These are phyloP conservation scores for Haberlea rhodopensis DNA, from an alignment of 257 asterid species.

Conservation along the genomic window DNA sequence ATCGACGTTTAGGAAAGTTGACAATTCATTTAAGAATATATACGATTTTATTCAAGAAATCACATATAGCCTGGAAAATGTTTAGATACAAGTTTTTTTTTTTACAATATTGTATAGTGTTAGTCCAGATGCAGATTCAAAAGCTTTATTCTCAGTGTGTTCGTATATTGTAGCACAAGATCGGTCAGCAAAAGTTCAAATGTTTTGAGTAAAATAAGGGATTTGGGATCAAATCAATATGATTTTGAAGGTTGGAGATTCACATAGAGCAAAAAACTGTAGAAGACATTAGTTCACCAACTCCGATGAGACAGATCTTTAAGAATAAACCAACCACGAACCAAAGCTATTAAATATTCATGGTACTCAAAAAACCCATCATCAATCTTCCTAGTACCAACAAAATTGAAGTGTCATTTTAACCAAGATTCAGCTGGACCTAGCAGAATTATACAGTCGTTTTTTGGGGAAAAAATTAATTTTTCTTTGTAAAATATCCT, in stretches of 20 bases:
- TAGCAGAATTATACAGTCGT: not conserved
- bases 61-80: not conserved
- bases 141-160: no score
- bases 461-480: not conserved
- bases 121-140: not conserved
- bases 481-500: not conserved
- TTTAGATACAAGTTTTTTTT: not conserved
- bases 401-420: not conserved
- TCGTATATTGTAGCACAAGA: not conserved
- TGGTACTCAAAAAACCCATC: conserved; percentile 20
- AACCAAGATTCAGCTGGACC: no score
- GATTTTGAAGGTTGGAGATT: not conserved
- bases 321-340: conserved; percentile 26
- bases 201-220: not conserved
- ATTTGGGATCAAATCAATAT: not conserved
- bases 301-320: conserved; percentile 46
- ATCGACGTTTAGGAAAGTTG: not conserved
- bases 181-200: not conserved
- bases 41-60: not conserved
- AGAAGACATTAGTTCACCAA: conserved; percentile 47
- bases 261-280: conserved; percentile 20
- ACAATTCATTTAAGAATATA: not conserved
- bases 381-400: not conserved
- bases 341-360: conserved; percentile 1
- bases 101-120: not conserved